phyloP scores from a whole-genome alignment of 768 basidiomycete genomes.

The Cyclocybe cylindracea region DNA sequence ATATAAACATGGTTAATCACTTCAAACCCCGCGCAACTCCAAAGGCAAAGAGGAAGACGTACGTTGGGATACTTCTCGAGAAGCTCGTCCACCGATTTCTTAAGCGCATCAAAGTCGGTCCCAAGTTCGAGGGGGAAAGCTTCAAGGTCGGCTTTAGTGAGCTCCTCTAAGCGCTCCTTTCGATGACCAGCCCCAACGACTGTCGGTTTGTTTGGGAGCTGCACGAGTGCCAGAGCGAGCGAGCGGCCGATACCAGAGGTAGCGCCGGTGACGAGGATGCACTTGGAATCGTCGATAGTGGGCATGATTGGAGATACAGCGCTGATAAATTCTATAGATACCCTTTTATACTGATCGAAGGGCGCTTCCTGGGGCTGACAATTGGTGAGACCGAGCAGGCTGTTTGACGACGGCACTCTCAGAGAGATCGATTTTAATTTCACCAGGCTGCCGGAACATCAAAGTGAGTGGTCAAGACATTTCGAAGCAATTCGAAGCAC shows the following conservation, averaged over 20 bases:
- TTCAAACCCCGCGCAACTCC: background rate
- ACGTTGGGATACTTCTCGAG: constrained; percentile 52
- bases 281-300: constrained; percentile 25
- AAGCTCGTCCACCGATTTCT: constrained; percentile 40
- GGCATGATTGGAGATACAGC: too few species aligned
- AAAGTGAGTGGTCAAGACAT: too few species aligned
- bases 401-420: too few species aligned
- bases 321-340: too few species aligned
- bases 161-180: constrained; percentile 50
- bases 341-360: too few species aligned
- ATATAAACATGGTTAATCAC: too few species aligned
- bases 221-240: constrained; percentile 50
- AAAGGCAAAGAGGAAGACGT: constrained; percentile 12
- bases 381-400: too few species aligned
- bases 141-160: constrained; percentile 40
- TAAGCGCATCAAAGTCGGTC: constrained; percentile 35
- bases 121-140: constrained; percentile 46
- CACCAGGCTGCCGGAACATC: too few species aligned
- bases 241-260: constrained; percentile 61
- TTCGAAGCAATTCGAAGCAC: too few species aligned
- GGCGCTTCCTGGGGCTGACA: too few species aligned
- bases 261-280: constrained; percentile 54
- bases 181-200: constrained; percentile 56
- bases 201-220: constrained; percentile 45
- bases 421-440: too few species aligned